These are phyloP conservation scores for Naematelia aurantialba DNA, from an alignment of 768 basidiomycete genomes.

Conservation along the genomic window DNA sequence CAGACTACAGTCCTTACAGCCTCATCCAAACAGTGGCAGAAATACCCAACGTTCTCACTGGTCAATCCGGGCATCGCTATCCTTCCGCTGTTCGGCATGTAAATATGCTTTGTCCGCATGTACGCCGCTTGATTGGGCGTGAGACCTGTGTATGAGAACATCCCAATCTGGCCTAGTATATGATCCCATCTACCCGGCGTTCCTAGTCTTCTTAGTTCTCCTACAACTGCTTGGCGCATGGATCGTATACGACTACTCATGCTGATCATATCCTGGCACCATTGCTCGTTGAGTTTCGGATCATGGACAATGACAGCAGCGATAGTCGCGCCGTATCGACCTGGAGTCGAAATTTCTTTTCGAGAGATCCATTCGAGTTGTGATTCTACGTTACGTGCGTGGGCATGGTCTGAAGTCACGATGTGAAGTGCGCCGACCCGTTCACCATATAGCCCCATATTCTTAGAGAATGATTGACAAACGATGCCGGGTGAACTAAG, in stretches of 20 bases:
- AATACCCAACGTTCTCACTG: constrained; percentile 8
- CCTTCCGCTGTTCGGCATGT: constrained; percentile 9
- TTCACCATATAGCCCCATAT: constrained; percentile 98
- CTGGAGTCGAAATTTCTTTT: constrained; percentile 61
- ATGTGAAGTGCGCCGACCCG: constrained; percentile 96
- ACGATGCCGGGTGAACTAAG: constrained; percentile 61
- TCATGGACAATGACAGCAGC: constrained; percentile 32
- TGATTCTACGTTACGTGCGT: constrained; percentile 64
- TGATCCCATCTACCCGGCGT: constrained; percentile 90
- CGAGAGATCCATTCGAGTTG: constrained; percentile 58
- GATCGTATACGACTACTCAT: constrained; percentile 86
- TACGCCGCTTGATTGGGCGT: constrained; percentile 19
- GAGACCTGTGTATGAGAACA: constrained; percentile 71
- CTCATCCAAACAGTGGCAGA: constrained; percentile 5
- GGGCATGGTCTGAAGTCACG: constrained; percentile 58
- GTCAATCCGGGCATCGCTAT: constrained; percentile 10
- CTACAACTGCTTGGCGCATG: constrained; percentile 75
- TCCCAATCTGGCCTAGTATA: constrained; percentile 88
- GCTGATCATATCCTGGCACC: constrained; percentile 65
- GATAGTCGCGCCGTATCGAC: constrained; percentile 76
- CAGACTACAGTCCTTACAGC: too few species aligned
- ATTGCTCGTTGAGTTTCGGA: constrained; percentile 27
- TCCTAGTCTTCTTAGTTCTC: constrained; percentile 67
- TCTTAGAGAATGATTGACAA: constrained; percentile 95
- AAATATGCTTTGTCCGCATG: constrained; percentile 18